Percentiles rank a stretch among this genome's conserved stretches.
Conservation (phyloP, 768 basidiomycete species). For the Leccinum subtestaceum region DNA sequence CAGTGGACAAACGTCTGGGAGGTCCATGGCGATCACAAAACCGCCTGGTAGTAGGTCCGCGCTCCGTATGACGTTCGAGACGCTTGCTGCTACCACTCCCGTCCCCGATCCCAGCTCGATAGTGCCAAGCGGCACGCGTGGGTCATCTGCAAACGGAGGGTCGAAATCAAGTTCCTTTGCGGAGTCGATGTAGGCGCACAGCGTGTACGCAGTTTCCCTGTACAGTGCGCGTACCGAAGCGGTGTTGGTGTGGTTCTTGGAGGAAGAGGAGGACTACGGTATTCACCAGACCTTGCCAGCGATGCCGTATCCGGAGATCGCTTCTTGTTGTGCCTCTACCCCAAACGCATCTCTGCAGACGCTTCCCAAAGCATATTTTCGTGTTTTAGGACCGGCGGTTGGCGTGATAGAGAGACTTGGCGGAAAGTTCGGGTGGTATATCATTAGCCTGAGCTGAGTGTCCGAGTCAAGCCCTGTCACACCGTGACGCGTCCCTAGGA, state of each 20-base stretch:
- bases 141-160: conserved; percentile 43
- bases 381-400: conserved; percentile 1
- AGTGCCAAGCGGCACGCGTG: conserved; percentile 31
- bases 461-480: not conserved
- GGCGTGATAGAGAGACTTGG: conserved; percentile 41
- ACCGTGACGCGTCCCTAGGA: too few species aligned
- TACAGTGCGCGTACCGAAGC: not conserved
- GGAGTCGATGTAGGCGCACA: conserved; percentile 53
- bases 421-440: conserved; percentile 43
- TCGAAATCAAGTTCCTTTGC: conserved; percentile 45
- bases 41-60: conserved; percentile 3
- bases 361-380: not conserved
- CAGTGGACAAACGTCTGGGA: conserved; percentile 66
- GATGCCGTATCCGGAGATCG: conserved; percentile 75
- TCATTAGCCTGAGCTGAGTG: not conserved
- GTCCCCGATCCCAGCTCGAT: conserved; percentile 83
- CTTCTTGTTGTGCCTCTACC: conserved; percentile 44
- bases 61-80: conserved; percentile 43
- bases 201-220: conserved; percentile 74
- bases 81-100: conserved; percentile 53
- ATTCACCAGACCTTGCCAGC: conserved; percentile 81
- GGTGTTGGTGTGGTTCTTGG: conserved; percentile 5
- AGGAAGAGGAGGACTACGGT: conserved; percentile 13
- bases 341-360: conserved; percentile 23
- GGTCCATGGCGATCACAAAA: conserved; percentile 61